Conservation (phyloP, 2,329 filamentous ascomycete species). For the Cordyceps cicadae region DNA sequence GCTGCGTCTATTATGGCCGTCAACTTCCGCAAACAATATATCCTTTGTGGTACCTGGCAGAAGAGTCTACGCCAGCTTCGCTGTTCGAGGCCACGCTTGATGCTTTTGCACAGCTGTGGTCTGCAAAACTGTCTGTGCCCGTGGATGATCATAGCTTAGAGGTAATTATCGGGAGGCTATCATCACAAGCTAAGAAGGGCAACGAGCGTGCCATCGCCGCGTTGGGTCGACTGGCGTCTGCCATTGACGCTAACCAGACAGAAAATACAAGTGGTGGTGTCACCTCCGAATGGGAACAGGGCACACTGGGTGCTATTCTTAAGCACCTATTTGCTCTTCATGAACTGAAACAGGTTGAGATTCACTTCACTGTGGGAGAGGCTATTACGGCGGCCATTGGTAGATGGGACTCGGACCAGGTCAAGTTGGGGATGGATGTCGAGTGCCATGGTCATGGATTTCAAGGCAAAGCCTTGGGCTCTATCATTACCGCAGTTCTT, state of each 20-base stretch:
- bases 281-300: constrained; percentile 15
- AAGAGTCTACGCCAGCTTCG: constrained; percentile 23
- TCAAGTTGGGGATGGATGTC: constrained; percentile 69
- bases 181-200: constrained; percentile 64
- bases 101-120: constrained; percentile 38
- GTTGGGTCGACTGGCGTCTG: constrained; percentile 61
- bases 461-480: constrained; percentile 30
- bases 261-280: constrained; percentile 19
- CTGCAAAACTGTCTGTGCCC: constrained; percentile 33
- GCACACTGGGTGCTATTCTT: constrained; percentile 47
- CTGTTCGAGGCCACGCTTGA: constrained; percentile 38
- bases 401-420: constrained; percentile 75
- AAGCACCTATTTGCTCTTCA: constrained; percentile 66
- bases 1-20: constrained; percentile 34
- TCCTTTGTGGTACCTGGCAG: constrained; percentile 25
- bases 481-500: constrained; percentile 47
- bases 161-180: constrained; percentile 53
- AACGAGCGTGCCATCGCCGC: constrained; percentile 76
- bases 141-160: constrained; percentile 23
- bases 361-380: constrained; percentile 86
- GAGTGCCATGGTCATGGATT: constrained; percentile 38
- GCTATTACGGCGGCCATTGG: constrained; percentile 70
- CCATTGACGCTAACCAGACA: not conserved
- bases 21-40: constrained; percentile 20
- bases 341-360: constrained; percentile 76